These are phyloP conservation scores for Microcyclospora tardicrescens DNA, from an alignment of 2,329 filamentous ascomycete genomes.

Conservation along the genomic window DNA sequence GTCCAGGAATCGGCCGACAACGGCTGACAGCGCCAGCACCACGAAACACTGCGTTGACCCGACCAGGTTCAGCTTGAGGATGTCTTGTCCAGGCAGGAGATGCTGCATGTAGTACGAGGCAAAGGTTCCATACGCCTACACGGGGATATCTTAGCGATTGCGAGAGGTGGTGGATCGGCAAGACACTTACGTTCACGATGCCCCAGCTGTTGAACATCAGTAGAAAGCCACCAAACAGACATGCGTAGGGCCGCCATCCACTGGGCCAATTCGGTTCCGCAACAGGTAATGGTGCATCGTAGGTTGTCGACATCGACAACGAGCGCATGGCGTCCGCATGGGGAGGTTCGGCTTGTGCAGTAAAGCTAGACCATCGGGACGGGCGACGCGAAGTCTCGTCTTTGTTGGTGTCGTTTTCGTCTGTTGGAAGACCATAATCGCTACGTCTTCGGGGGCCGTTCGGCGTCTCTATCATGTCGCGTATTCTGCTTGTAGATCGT, in stretches of 20 bases:
- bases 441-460: no score
- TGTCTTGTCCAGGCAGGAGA: slow-evolving; percentile 27
- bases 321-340: slow-evolving; percentile 2
- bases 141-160: background rate
- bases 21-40: slow-evolving; percentile 32
- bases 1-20: slow-evolving; percentile 37
- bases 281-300: background rate
- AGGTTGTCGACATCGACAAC: slow-evolving; percentile 2
- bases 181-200: slow-evolving; percentile 6
- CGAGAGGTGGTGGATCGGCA: background rate
- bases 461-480: no score
- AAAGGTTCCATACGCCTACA: slow-evolving; percentile 35
- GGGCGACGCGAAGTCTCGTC: no score
- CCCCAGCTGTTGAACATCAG: slow-evolving; percentile 31
- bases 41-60: slow-evolving; percentile 36
- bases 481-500: no score
- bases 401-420: no score
- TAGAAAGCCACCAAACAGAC: slow-evolving; percentile 35
- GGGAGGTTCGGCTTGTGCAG: no score
- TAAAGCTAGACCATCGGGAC: no score
- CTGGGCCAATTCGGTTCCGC: slow-evolving; percentile 31
- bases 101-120: slow-evolving; percentile 36
- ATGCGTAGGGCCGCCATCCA: slow-evolving; percentile 32
- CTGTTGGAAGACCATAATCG: no score
- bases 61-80: slow-evolving; percentile 34